phyloP scores from a whole-genome alignment of 2,329 filamentous ascomycete genomes.

The Alternaria ethzedia region DNA sequence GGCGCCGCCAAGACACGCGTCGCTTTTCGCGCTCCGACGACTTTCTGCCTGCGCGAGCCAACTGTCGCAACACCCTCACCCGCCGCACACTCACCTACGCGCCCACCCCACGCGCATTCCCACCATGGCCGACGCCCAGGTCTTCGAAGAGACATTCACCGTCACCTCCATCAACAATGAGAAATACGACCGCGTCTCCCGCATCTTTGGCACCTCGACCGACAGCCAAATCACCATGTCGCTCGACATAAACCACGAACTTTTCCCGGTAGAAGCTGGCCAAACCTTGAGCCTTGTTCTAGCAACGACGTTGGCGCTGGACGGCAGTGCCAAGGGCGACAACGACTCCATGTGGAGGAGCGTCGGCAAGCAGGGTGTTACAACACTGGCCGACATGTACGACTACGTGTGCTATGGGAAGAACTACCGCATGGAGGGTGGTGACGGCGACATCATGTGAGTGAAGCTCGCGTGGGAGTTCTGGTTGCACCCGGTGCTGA shows the following conservation, averaged over 20 bases:
- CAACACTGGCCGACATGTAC: slow-evolving; percentile 74
- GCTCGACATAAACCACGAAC: slow-evolving; percentile 92
- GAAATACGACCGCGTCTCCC: slow-evolving; percentile 95
- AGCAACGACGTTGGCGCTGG: slow-evolving; percentile 83
- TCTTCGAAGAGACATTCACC: slow-evolving; percentile 92
- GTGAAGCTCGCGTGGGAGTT: slow-evolving; percentile 44
- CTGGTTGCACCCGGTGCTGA: slow-evolving; percentile 31
- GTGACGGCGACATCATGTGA: slow-evolving; percentile 84
- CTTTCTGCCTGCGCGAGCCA: slow-evolving; percentile 1
- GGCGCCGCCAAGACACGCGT: slow-evolving; percentile 8
- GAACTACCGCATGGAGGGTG: slow-evolving; percentile 87
- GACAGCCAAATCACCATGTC: slow-evolving; percentile 80
- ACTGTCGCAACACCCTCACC: slow-evolving; percentile 3
- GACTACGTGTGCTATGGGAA: slow-evolving; percentile 90
- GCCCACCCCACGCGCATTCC: background rate
- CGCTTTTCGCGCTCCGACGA: slow-evolving; percentile 2
- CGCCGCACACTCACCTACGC: background rate
- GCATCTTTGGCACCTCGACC: slow-evolving; percentile 76
- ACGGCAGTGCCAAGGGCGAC: slow-evolving; percentile 69
- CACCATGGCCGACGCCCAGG: slow-evolving; percentile 80
- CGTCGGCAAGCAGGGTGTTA: slow-evolving; percentile 56
- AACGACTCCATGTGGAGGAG: slow-evolving; percentile 69
- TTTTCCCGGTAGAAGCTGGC: slow-evolving; percentile 77
- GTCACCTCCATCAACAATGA: slow-evolving; percentile 78
- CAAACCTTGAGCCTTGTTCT: slow-evolving; percentile 83